Evolutionary conservation across 805 yeast species (phyloP).

Genomic region (Metschnikowia anglica): DNA sequence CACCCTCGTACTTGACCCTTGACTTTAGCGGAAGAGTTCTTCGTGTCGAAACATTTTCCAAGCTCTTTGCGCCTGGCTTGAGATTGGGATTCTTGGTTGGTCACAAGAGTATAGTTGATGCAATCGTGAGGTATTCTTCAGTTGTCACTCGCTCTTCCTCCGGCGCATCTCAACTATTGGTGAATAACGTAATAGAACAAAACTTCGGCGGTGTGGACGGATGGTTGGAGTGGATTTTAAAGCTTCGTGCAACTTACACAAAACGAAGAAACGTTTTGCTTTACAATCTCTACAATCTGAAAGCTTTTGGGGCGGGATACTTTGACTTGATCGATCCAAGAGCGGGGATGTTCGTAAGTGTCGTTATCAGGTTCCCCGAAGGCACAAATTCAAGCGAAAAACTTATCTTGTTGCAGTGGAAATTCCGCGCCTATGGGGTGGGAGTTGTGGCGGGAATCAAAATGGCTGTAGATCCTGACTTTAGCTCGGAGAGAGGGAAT

Average conservation of each 20-base stretch:
- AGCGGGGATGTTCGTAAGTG: conserved; percentile 28
- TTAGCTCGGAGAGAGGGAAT: conserved; percentile 15
- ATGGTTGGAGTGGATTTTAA: conserved; percentile 49
- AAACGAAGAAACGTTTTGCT: conserved; percentile 41
- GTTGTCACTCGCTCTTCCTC: conserved; percentile 23
- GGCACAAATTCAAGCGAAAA: conserved; percentile 12
- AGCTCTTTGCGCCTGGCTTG: conserved; percentile 24
- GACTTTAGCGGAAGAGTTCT: conserved; percentile 22
- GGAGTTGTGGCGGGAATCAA: conserved; percentile 20
- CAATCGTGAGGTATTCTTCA: conserved; percentile 15
- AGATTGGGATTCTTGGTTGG: conserved; percentile 23
- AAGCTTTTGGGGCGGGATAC: conserved; percentile 23
- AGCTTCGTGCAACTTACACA: conserved; percentile 46
- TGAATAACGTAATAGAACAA: conserved; percentile 19
- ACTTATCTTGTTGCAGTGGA: conserved; percentile 15
- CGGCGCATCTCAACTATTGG: conserved; percentile 20
- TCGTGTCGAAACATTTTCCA: conserved; percentile 22
- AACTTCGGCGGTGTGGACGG: conserved; percentile 30
- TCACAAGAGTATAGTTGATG: conserved; percentile 18
- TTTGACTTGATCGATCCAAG: conserved; percentile 24
- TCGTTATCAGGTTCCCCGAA: conserved; percentile 16
- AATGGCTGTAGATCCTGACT: conserved; percentile 21
- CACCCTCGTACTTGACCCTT: conserved; percentile 19
- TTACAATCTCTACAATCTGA: conserved; percentile 18
- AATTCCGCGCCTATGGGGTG: conserved; percentile 17